Evolutionary conservation across 2,329 filamentous ascomycete species (phyloP), one percentile per base, ranked within the genome.

Genomic region (Penicillium sp.): DNA sequence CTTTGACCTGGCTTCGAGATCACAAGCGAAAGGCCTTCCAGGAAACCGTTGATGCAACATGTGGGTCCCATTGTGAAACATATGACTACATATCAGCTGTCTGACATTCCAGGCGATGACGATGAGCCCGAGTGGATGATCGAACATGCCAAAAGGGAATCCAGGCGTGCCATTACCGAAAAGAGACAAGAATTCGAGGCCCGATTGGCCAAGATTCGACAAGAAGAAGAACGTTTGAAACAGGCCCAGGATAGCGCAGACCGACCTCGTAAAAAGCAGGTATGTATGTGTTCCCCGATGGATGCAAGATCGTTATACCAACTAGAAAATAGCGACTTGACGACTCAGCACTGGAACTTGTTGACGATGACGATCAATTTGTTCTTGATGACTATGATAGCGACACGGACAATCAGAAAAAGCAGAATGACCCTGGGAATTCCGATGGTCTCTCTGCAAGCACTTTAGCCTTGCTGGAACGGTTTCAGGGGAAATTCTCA

Each of bases 1-100:
- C 92, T 6, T 75, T 97, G 68, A 96, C 92, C 3, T 97, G 93
- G 93, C 81, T 97, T n/a, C 87, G 93, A 48, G 85, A 90, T 56
- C 85, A 93, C 75, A 93, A 96, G 72, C 79, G 86, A 75, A 72
- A 79, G 68, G 65, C 73, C 60, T 75, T 88, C 79, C 74, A 89
- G 79, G 73, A 82, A 70, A 63, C 82, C 67, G 45, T 82, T 80
- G 57, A 80, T 69, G 57, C 81, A 73, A 48, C 79, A 61, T 70
- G 73, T 73, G 62, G 68, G 78, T 65, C 47, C 41, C 47, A 21
- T 9, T n/a, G n/a, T 35, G 12, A 38, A 39, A 25, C 13, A 41
- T 45, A 17, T 29, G 7, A 23, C 9, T 36, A 13, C 8, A 35
- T 19, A n/a, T 12, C 36, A 13, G 8, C 58, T 51, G 43, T 31